These are phyloP conservation scores for Evernia prunastri DNA, from an alignment of 495 filamentous ascomycete species.

Conservation along the genomic window DNA sequence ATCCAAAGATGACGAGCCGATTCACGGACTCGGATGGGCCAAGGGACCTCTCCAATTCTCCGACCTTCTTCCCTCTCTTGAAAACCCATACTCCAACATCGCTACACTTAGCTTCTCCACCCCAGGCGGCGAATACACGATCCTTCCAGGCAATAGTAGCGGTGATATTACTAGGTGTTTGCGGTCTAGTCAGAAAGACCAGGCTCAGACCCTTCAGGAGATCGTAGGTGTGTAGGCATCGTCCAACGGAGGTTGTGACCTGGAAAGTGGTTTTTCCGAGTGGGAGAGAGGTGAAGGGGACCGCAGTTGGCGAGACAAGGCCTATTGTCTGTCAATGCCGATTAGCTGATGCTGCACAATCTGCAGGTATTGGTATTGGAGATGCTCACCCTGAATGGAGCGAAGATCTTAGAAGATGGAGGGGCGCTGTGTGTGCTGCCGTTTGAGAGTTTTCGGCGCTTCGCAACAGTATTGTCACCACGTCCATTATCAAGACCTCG, in stretches of 20 bases:
- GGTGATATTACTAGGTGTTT: conserved; percentile 78
- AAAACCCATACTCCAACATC: conserved; percentile 81
- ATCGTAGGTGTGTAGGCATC: conserved; percentile 90
- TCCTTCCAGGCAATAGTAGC: conserved; percentile 86
- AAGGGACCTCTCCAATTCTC: conserved; percentile 58
- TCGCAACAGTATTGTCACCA: conserved; percentile 51
- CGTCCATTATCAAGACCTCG: conserved; percentile 8
- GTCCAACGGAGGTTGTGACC: conserved; percentile 88
- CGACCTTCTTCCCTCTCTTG: conserved; percentile 83
- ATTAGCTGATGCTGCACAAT: conserved; percentile 13
- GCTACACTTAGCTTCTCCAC: conserved; percentile 42
- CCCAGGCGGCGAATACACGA: conserved; percentile 80
- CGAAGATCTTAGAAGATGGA: conserved; percentile 67
- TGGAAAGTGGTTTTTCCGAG: conserved; percentile 93
- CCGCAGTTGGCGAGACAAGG: conserved; percentile 79
- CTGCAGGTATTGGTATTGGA: background rate
- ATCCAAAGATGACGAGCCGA: conserved; percentile 75
- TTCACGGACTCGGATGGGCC: conserved; percentile 61
- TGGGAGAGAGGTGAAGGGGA: conserved; percentile 82
- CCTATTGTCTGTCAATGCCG: conserved; percentile 64
- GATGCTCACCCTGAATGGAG: conserved; percentile 73
- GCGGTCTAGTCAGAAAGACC: conserved; percentile 83
- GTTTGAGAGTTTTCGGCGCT: conserved; percentile 57
- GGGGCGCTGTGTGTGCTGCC: conserved; percentile 29
- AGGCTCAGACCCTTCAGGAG: conserved; percentile 80